A percentile compares a stretch with the other conserved stretches of the same genome.
These are phyloP conservation scores for Angophora floribunda DNA, from an alignment of 345 rosid genomes.

Conservation along the genomic window DNA sequence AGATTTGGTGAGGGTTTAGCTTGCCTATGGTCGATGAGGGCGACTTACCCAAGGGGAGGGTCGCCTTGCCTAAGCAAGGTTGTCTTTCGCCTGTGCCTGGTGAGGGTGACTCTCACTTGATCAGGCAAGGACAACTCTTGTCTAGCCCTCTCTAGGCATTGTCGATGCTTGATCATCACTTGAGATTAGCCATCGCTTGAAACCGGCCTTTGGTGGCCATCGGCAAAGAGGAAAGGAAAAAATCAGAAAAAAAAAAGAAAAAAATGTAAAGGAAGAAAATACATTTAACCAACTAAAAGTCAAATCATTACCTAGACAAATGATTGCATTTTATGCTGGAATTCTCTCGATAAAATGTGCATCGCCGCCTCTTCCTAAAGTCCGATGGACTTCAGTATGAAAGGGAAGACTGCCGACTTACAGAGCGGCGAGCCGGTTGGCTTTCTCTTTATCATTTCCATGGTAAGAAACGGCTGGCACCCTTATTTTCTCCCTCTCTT, in stretches of 20 bases:
- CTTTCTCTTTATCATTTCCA: neutral
- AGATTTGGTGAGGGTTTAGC: accelerated
- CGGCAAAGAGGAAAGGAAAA: neutral
- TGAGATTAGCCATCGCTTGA: neutral
- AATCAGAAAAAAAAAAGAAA: too few species aligned
- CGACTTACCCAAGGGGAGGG: accelerated
- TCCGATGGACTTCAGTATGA: neutral
- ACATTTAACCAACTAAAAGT: too few species aligned
- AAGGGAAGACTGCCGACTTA: neutral
- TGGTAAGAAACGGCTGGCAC: neutral
- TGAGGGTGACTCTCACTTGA: neutral
- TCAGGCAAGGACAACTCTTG: accelerated
- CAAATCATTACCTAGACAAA: neutral
- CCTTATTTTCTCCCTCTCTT: neutral
- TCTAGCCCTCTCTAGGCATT: neutral
- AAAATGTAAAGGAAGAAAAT: too few species aligned
- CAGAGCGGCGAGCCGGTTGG: neutral
- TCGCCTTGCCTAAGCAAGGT: too few species aligned
- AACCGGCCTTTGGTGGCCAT: neutral
- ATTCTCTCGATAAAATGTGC: too few species aligned
- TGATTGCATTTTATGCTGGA: too few species aligned
- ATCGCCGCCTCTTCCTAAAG: neutral
- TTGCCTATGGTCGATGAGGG: neutral
- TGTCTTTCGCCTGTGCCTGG: too few species aligned
- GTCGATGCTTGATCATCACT: neutral